Evolutionary conservation across 1,139 yeast species (phyloP), one percentile per base, ranked within the genome.

Genomic region (Nakaseomyces delphensis): DNA sequence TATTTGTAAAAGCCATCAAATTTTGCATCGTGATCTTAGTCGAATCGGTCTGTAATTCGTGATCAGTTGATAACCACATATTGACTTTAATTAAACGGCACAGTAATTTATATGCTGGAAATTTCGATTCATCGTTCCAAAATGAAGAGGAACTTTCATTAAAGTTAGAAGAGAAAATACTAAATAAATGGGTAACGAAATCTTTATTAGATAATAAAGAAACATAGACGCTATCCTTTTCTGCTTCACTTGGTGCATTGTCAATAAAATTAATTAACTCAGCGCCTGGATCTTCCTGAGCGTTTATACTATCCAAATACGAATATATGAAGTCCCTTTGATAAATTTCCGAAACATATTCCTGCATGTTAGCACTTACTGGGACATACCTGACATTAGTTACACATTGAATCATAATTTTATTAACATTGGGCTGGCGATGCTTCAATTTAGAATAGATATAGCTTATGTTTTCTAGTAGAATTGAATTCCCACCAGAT

Each of bases 61-160:
- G 63, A 56, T 86, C 95, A 46, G 79, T 83, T 0, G 89, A 76
- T 3, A 86, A 76, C 28, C 79, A 73, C 19, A 80, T 58, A 62
- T 76, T 68, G 49, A 76, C 76, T 3, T 79, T 73, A 41, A 76
- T 67, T 1, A 79, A 53, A 46, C 78, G 80, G 21, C 37, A 33
- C 25, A 33, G 11, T 21, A 33, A 33, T 21, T 33, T 20, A 15
- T 13, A 33, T 9, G 37, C 37, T 5, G 37, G 37, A 13, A 20
- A 33, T 13, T 13, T 20, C 4, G 27, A 9, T 20, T n/a, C 27
- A 13, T 33, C 27, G 14, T 33, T 27, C 37, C 37, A 33, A 21
- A 30, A 33, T 5, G 36, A n/a, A 9, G 40, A 15, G 4, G 32
- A 14, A 1, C 19, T 38, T 9, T 39, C 36, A 15, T 20, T 15